Conservation (phyloP, 192 early-diverging fungal genomes). For the Podila epigama region DNA sequence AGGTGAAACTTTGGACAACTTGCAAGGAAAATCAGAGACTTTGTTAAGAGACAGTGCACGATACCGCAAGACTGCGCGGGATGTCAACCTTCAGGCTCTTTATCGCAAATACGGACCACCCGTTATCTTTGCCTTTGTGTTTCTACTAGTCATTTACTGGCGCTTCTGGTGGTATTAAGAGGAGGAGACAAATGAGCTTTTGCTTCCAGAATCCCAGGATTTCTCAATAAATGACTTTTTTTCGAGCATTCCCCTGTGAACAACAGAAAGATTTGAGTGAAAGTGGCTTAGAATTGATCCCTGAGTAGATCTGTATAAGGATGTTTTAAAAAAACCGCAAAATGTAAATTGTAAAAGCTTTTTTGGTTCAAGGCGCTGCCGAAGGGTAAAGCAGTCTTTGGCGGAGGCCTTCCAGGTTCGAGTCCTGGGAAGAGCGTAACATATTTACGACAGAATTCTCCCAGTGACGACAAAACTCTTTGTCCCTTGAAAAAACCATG, state of each 20-base stretch:
- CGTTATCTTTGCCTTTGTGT: constrained; percentile 75
- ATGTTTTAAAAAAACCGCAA: background rate
- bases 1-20: constrained; percentile 64
- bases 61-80: constrained; percentile 87
- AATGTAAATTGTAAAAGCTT: background rate
- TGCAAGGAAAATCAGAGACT: constrained; percentile 68
- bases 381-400: background rate
- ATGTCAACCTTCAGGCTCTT: constrained; percentile 88
- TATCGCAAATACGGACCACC: constrained; percentile 96
- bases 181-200: background rate
- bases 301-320: too few species aligned
- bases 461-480: background rate
- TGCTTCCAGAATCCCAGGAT: background rate
- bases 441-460: background rate
- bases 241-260: too few species aligned
- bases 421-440: constrained; percentile 1
- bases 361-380: background rate
- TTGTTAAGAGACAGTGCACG: constrained; percentile 66
- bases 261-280: too few species aligned
- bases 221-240: background rate
- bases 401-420: background rate
- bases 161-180: constrained; percentile 62
- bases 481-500: constrained; percentile 4
- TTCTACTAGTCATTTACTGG: constrained; percentile 82
- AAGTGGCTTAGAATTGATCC: background rate